Base-by-base conservation (phyloP, 257 asterid genomes). In the Scutellaria barbata region DNA sequence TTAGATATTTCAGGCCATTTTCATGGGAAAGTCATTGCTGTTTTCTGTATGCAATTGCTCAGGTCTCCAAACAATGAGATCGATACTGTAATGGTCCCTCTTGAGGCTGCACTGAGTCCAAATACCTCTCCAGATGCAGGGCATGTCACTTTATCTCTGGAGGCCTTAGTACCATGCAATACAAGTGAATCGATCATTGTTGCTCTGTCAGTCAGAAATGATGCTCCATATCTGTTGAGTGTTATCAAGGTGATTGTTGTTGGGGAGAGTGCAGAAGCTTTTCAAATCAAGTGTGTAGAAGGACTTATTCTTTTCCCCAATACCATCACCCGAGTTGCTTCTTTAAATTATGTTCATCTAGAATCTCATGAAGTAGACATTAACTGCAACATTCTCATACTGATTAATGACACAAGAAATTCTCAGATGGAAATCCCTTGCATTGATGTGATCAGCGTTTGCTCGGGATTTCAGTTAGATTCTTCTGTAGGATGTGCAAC, bases 251-350 rank as follows among this genome's bases (percentile, higher is more conserved):
- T 92, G 53, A 76, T 71, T 8, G 76, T 73, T 63, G 70, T 73
- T 14, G 96, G 92, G 59, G 79, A 76, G 30, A 41, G 57, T 74
- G 41, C 68, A 14, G 58, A 79, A 61, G 73, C 11, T 75, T 86
- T 92, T 48, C 85, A 45, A 43, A 75, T 85, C 61, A 92, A 83
- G 79, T 86, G 77, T 50, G 48, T 77, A 48, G 86, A 88, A 79
- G 88, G 98, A 56, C 88, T 92, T 17, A 54, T 89, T 37, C 88
- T 91, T 72, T 91, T 87, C 63, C 97, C 97, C 7, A 41, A 69
- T 35, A 74, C 91, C 63, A 63, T 62, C 39, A 91, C 97, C 10
- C 95, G 78, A 70, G 89, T 85, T 5, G 97, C 96, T 73, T 68
- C 88, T 55, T 77, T 86, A 46, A 78, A 74, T 53, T 82, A 68